phyloP scores from a whole-genome alignment of 176 grass and related monocot species.

The Raddia guianensis region DNA sequence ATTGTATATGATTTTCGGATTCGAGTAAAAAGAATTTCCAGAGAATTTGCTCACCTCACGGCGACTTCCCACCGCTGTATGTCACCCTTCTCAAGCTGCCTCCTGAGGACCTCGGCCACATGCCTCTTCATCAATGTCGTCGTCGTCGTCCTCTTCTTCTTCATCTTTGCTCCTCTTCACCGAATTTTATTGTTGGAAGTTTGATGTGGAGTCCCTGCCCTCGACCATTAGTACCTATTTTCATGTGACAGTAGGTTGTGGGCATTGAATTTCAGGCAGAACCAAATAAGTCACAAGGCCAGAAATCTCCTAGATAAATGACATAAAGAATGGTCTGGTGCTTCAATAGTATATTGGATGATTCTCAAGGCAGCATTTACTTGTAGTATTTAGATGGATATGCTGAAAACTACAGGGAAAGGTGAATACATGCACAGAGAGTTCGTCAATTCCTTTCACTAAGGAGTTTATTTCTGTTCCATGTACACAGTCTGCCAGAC shows the following conservation, averaged over 20 bases:
- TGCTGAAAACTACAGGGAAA: background rate
- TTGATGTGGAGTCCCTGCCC: background rate
- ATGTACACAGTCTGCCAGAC: background rate
- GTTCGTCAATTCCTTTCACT: background rate
- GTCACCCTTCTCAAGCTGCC: too few relatives aligned
- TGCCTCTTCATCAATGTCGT: too few relatives aligned
- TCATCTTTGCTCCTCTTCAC: too few relatives aligned
- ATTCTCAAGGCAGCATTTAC: constrained; percentile 4
- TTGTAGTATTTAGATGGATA: background rate
- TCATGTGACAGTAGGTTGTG: background rate
- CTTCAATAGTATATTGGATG: background rate
- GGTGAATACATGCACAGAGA: background rate
- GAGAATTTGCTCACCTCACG: too few relatives aligned
- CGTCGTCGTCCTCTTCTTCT: too few relatives aligned
- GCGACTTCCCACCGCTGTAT: too few relatives aligned
- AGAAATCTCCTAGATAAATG: constrained; percentile 11
- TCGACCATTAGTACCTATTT: constrained; percentile 21
- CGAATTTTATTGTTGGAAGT: too few relatives aligned
- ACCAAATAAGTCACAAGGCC: constrained; percentile 25
- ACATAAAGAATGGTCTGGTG: background rate
- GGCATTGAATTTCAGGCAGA: constrained; percentile 3
- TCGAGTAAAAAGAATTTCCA: too few relatives aligned
- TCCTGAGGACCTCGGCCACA: too few relatives aligned
- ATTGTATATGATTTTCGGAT: too few relatives aligned
- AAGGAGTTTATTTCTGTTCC: background rate